Percentiles rank a stretch among this genome's conserved stretches.
These are phyloP conservation scores for Diaporthe humulicola DNA, from an alignment of 2,329 filamentous ascomycete genomes.

Conservation along the genomic window DNA sequence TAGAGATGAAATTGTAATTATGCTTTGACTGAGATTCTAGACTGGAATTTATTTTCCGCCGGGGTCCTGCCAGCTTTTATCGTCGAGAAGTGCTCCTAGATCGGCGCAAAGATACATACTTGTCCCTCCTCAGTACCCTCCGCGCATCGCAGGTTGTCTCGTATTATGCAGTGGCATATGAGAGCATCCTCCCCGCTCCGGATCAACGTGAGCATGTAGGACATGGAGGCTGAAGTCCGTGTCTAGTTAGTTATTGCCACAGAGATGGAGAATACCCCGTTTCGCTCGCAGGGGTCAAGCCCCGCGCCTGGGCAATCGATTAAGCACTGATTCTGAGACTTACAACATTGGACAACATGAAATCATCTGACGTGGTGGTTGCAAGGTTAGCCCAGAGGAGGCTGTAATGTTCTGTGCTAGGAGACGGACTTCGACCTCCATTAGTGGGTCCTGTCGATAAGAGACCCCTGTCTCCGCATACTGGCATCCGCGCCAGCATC, in stretches of 20 bases:
- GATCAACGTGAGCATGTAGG: not conserved
- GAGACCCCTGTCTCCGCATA: not conserved
- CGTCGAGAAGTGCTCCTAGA: not conserved
- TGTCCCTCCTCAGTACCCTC: not conserved
- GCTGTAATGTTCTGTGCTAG: not conserved
- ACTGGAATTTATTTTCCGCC: not conserved
- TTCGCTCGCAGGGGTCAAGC: not conserved
- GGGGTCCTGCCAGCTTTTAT: slow-evolving; percentile 3
- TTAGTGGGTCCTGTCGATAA: not conserved
- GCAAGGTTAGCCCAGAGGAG: not conserved
- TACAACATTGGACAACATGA: not conserved
- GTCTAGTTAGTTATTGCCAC: not conserved
- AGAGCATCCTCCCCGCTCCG: not conserved
- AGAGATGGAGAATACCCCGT: not conserved
- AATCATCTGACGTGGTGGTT: not conserved
- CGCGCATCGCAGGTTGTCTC: not conserved
- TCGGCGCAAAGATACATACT: not conserved
- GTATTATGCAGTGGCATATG: not conserved
- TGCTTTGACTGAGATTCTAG: not conserved
- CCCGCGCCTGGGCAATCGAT: not conserved
- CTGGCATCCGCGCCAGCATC: not conserved
- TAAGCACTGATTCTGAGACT: not conserved
- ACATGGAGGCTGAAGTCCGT: slow-evolving; percentile 18
- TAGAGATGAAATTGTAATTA: not conserved
- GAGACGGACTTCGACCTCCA: slow-evolving; percentile 15